These are phyloP conservation scores for Didymella sp. DNA, from an alignment of 2,329 filamentous ascomycete genomes.

Conservation along the genomic window DNA sequence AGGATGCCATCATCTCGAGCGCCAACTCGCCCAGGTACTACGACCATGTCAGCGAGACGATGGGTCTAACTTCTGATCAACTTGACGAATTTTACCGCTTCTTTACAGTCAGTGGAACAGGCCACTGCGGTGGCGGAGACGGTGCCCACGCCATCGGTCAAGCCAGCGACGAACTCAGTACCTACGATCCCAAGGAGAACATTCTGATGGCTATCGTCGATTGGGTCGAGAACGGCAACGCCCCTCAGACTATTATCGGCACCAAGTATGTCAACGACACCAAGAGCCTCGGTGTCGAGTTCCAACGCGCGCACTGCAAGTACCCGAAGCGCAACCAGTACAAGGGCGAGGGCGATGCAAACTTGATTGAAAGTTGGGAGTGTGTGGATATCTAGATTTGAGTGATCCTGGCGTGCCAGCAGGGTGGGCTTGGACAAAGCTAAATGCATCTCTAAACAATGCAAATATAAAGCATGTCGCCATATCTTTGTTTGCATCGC, in stretches of 20 bases:
- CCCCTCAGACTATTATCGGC: slow-evolving; percentile 51
- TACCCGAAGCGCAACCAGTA: slow-evolving; percentile 47
- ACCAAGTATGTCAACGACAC: slow-evolving; percentile 43
- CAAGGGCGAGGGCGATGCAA: slow-evolving; percentile 41
- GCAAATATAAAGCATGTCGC: neutral
- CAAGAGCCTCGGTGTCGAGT: slow-evolving; percentile 38
- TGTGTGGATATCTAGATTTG: slow-evolving; percentile 31
- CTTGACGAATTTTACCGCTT: slow-evolving; percentile 58
- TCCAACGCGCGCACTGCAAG: slow-evolving; percentile 48
- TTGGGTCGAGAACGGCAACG: slow-evolving; percentile 55
- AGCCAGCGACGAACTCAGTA: slow-evolving; percentile 22
- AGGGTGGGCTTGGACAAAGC: neutral
- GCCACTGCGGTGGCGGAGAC: slow-evolving; percentile 58
- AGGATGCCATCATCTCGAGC: slow-evolving; percentile 55
- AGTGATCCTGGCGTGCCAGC: neutral
- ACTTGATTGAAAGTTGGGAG: slow-evolving; percentile 42
- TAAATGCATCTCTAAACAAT: neutral
- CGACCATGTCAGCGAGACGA: slow-evolving; percentile 55
- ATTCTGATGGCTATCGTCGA: slow-evolving; percentile 57
- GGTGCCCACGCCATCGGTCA: slow-evolving; percentile 54
- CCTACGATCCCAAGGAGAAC: slow-evolving; percentile 52
- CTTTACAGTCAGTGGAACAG: slow-evolving; percentile 62
- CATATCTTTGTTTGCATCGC: neutral
- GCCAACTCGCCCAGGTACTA: slow-evolving; percentile 59
- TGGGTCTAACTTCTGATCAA: slow-evolving; percentile 44